Evolutionary conservation across 441 rosid species (phyloP), one percentile per base, ranked within the genome.

Genomic region (Geranium incanum): DNA sequence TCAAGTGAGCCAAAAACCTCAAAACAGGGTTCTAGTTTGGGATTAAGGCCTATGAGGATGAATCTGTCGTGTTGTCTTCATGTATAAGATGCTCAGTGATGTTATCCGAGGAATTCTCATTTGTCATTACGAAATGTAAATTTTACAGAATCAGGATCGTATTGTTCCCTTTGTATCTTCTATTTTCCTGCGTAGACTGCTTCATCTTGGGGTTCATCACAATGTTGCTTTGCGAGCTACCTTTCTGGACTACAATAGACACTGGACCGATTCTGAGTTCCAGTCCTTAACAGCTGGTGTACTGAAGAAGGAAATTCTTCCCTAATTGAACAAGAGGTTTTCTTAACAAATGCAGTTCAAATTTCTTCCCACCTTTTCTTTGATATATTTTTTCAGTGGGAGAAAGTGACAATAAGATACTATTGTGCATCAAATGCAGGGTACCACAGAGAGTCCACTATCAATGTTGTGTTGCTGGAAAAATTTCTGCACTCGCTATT

Each of bases 221-320:
- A 83, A 70, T 75, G 70, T 60, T 64, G 82, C 86, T 78, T 78
- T 95, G 70, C 93, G 88, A 64, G 82, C 84, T 71, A 86, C 97
- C 65, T 84, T 95, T 74, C 79, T 86, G 79, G 96, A 91, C 79
- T 88, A 93, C 79, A 83, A 88, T 76, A 89, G 81, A 81, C 91
- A 84, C 68, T 90, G 89, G 92, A 85, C 88, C 73, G 95, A 89
- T 71, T 75, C 90, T 70, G 99, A 95, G 85, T 91, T 93, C 82
- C 91, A 81, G 77, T 86, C 92, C 68, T 78, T 93, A 78, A 91
- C 90, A 71, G 86, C 83, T 73, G 95, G 86, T 81, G 97, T 89
- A 78, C 82, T 95, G 68, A 91, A 84, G 80, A 89, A 84, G 81
- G 99, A 91, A 82, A 86, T 95, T 66, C 78, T 86, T 81, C 85